Conservation (phyloP, 2,329 filamentous ascomycete species). For the Fusarium sp. region DNA sequence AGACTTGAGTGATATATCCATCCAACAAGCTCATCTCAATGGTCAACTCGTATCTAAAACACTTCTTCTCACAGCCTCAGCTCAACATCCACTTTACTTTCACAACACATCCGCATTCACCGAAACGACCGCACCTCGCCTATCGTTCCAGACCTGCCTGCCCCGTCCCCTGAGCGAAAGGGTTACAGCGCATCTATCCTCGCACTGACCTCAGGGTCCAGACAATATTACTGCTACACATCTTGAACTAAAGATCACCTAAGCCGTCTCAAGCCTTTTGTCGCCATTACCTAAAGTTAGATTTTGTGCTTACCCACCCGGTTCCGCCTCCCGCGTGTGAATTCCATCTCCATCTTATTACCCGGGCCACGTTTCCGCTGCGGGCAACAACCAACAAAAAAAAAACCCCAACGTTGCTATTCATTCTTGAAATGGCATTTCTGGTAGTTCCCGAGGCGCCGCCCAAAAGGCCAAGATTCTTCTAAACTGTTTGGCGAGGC, state of each 20-base stretch:
- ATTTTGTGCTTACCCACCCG: no score
- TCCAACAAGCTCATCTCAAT: neutral
- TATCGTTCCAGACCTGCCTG: constrained; percentile 29
- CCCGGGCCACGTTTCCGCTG: constrained; percentile 11
- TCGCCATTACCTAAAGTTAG: no score
- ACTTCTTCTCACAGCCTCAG: constrained; percentile 3
- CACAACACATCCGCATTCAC: constrained; percentile 9
- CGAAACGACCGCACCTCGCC: constrained; percentile 30
- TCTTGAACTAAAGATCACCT: no score
- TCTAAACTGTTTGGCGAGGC: constrained; percentile 17
- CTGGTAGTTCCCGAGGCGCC: constrained; percentile 3
- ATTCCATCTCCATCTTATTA: constrained; percentile 3
- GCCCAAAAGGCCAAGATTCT: constrained; percentile 19
- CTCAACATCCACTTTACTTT: neutral
- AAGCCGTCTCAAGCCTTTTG: no score
- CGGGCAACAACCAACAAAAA: no score
- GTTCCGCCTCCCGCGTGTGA: constrained; percentile 3
- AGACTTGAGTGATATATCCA: neutral
- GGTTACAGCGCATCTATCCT: constrained; percentile 9
- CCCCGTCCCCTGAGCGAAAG: neutral
- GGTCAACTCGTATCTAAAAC: neutral
- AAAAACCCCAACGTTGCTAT: neutral
- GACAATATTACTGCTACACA: no score
- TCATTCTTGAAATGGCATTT: neutral
- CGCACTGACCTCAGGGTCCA: constrained; percentile 8